Evolutionary conservation across 306 rosid genomes (phyloP), one percentile per base, ranked within the genome.

Genomic region (Pachyrhizus erosus): DNA sequence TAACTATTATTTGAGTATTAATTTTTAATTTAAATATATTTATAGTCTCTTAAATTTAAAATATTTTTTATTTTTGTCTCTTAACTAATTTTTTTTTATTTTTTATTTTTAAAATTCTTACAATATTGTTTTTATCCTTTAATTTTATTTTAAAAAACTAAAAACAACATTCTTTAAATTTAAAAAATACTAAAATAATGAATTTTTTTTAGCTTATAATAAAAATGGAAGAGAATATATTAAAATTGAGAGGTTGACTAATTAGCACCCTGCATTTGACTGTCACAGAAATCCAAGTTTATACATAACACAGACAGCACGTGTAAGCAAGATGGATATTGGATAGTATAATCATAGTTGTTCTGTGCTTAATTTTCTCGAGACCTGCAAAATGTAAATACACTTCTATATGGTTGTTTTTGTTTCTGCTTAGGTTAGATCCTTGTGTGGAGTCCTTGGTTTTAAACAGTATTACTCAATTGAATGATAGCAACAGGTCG

Each of bases 181-280:
- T n/a, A n/a, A n/a, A n/a, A n/a, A n/a, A n/a, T n/a, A n/a, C n/a
- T n/a, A n/a, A n/a, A n/a, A n/a, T n/a, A n/a, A n/a, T n/a, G n/a
- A n/a, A n/a, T n/a, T n/a, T n/a, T n/a, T n/a, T n/a, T n/a, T n/a
- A n/a, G n/a, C n/a, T n/a, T n/a, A n/a, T n/a, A n/a, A n/a, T n/a
- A n/a, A n/a, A n/a, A n/a, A n/a, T n/a, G n/a, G n/a, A n/a, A n/a
- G n/a, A n/a, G n/a, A n/a, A n/a, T n/a, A 68, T 49, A 52, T 10
- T 20, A 72, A 4, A 26, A 18, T 55, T n/a, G 33, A 20, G 60
- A 79, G 70, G 20, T 55, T 79, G 45, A 52, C 10, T 78, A 51
- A n/a, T 54, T 26, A 54, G 54, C 60, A 40, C 77, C 21, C 69
- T 21, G 12, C 58, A 52, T 67, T 78, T 77, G 43, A 73, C 66